Percentiles rank a stretch among this genome's conserved stretches.
Evolutionary conservation across 2,329 filamentous ascomycete species (phyloP).

Genomic region (Thielaviopsis populi): DNA sequence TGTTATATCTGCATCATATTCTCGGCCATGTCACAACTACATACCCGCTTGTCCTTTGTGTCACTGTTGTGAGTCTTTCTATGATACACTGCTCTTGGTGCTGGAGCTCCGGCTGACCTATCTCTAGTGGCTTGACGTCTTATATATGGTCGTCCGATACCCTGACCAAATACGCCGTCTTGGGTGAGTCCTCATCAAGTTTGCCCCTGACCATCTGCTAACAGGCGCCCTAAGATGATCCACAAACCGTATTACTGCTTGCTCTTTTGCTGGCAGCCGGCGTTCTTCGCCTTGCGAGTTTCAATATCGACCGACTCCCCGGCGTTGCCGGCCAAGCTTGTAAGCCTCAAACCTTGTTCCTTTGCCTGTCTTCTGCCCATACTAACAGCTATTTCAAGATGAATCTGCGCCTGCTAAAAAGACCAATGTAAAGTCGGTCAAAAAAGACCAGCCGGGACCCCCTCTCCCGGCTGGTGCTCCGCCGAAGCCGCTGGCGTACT

Average conservation of each 20-base stretch:
- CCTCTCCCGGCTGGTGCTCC: conserved; percentile 24
- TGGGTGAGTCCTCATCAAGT: conserved; percentile 11
- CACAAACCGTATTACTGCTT: conserved; percentile 22
- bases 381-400: conserved; percentile 6
- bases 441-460: neutral
- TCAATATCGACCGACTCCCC: conserved; percentile 17
- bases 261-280: conserved; percentile 32
- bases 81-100: no score
- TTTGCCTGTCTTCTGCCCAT: neutral
- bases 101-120: neutral
- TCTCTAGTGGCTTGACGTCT: conserved; percentile 7
- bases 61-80: conserved; percentile 9
- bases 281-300: conserved; percentile 20
- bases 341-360: neutral
- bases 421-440: neutral
- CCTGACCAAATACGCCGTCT: conserved; percentile 14
- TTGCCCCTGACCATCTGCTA: neutral
- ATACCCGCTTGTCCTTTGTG: conserved; percentile 12
- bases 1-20: neutral
- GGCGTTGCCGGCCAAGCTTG: conserved; percentile 21
- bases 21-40: conserved; percentile 6
- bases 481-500: conserved; percentile 33
- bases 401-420: conserved; percentile 5
- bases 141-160: conserved; percentile 14
- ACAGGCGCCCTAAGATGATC: conserved; percentile 12